These are phyloP conservation scores for Castanospermum australe DNA, from an alignment of 306 rosid genomes.

Conservation along the genomic window DNA sequence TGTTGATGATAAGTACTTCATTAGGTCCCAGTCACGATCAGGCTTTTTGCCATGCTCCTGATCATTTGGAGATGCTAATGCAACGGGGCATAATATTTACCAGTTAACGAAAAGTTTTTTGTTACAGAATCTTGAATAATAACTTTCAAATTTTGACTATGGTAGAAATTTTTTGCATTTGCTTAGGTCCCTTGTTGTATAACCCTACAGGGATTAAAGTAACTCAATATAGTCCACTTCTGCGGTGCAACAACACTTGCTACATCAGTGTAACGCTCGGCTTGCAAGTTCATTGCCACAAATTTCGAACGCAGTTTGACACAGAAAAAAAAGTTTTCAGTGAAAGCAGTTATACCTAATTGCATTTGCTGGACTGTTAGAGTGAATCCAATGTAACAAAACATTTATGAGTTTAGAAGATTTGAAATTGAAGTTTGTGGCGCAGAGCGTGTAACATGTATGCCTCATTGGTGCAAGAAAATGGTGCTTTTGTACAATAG, in stretches of 20 bases:
- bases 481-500: neutral
- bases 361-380: neutral
- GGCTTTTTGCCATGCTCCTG: neutral
- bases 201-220: neutral
- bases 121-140: neutral
- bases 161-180: neutral
- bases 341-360: constrained; percentile 20
- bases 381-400: neutral
- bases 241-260: neutral
- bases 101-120: neutral
- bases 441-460: neutral
- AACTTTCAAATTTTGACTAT: neutral
- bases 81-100: constrained; percentile 3
- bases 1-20: neutral
- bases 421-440: neutral
- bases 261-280: neutral
- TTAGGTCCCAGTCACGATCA: neutral
- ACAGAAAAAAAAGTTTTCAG: neutral
- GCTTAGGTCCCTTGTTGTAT: neutral
- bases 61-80: neutral
- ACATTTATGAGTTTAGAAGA: neutral
- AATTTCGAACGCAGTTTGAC: neutral
- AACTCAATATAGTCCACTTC: neutral
- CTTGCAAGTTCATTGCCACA: neutral
- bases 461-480: neutral